Conservation (phyloP, 192 early-diverging fungal genomes). For the Hyaloraphidium curvatum region DNA sequence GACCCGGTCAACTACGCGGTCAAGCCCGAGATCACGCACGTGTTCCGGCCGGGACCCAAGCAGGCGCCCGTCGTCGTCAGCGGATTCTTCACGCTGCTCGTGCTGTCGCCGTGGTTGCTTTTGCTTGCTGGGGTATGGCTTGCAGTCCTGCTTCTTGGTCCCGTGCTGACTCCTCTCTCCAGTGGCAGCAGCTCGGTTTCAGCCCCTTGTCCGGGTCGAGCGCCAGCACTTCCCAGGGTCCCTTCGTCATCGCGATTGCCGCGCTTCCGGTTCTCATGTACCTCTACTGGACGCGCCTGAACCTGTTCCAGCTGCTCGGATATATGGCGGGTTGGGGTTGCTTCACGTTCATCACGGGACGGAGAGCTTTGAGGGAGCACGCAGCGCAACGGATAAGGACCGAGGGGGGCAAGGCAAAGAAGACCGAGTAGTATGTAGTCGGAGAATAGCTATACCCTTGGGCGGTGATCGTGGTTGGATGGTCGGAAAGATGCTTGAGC, state of each 20-base stretch:
- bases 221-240: not conserved
- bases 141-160: not conserved
- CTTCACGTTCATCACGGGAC: not conserved
- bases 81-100: not conserved
- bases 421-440: not conserved
- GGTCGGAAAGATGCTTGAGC: too few species aligned
- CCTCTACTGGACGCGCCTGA: not conserved
- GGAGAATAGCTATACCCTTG: too few species aligned
- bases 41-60: not conserved
- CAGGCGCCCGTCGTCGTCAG: not conserved
- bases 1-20: not conserved
- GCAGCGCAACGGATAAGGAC: not conserved
- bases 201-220: not conserved
- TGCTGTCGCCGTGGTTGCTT: not conserved
- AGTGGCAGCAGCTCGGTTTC: too few species aligned
- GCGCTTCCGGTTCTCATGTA: not conserved
- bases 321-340: not conserved
- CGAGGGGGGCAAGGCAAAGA: not conserved
- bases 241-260: not conserved
- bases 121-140: not conserved
- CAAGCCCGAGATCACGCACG: not conserved
- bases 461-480: too few species aligned
- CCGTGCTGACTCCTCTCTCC: not conserved
- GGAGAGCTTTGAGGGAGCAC: not conserved
- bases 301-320: not conserved